Base-by-base conservation (phyloP, 2,329 filamentous ascomycete species). In the Fusarium denticulatum region DNA sequence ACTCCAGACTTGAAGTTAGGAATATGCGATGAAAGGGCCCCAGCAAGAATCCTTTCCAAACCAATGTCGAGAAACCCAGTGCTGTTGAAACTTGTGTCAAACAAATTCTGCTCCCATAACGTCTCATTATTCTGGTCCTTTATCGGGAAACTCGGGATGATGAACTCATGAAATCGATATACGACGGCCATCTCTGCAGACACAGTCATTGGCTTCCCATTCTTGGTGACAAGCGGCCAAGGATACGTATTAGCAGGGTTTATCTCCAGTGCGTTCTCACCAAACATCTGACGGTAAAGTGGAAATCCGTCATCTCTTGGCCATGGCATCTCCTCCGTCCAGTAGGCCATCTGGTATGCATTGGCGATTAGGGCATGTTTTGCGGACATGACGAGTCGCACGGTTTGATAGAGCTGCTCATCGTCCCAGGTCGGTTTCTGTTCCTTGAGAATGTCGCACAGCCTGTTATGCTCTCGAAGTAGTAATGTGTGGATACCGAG, bases 51-150 rank as follows among this genome's bases (percentile, higher is more conserved):
- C 7, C n/a, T 36, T 13, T 52, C 47, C n/a, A 52, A 8, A 4
- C n/a, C 16, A 11, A 52, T 16, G 0, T 26, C 0, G 3, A 52
- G 16, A 26, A 52, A 52, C 8, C 32, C 32, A 4, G n/a, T 6
- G 11, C 16, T 20, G 7, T 52, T 52, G 6, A 52, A 22, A n/a
- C 30, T 52, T 1, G 49, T 36, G 0, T 36, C 16, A 10, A 52
- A 52, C 7, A 26, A 1, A 7, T 52, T 52, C 22, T 52, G 47
- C 16, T 36, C 47, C 30, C 47, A 52, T 20, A 50, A 3, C 5
- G 47, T 50, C 16, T 36, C 3, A 14, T 50, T 50, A 2, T 50
- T 50, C 16, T 50, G 47, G 4, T 36, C 16, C 12, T 50, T 50
- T 3, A 50, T 50, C 3, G 30, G 30, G 4, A 50, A 36, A 1